Conservation (phyloP, 2,329 filamentous ascomycete species). For the Beauveria asiatica region DNA sequence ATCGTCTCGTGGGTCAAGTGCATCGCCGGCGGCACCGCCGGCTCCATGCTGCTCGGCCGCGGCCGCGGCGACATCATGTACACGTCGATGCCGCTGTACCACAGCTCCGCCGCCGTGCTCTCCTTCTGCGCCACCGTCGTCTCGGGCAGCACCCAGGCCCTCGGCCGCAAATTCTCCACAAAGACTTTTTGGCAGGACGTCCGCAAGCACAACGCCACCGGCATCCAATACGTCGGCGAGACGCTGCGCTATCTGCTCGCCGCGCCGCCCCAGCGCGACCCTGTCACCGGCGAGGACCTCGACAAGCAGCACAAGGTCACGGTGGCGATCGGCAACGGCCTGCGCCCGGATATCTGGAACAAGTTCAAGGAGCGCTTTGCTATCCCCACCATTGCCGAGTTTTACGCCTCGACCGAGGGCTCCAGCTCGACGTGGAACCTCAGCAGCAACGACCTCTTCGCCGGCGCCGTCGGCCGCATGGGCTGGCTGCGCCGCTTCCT, state of each 20-base stretch:
- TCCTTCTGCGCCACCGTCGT: conserved; percentile 55
- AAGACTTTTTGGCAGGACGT: conserved; percentile 70
- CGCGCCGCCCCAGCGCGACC: conserved; percentile 53
- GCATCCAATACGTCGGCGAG: conserved; percentile 83
- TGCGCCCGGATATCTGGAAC: conserved; percentile 80
- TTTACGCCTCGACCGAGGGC: conserved; percentile 74
- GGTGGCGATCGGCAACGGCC: conserved; percentile 73
- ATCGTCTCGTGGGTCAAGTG: conserved; percentile 67
- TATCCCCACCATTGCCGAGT: conserved; percentile 65
- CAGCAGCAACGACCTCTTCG: conserved; percentile 60
- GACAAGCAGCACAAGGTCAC: conserved; percentile 68
- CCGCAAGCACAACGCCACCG: conserved; percentile 59
- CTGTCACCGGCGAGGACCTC: conserved; percentile 55
- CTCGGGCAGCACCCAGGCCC: conserved; percentile 55
- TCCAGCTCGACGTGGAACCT: conserved; percentile 63
- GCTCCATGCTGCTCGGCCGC: conserved; percentile 48
- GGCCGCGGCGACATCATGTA: conserved; percentile 61
- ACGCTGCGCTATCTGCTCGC: conserved; percentile 75
- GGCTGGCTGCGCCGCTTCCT: conserved; percentile 53
- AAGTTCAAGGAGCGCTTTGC: conserved; percentile 74
- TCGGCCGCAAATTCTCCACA: conserved; percentile 73
- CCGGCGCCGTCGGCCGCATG: conserved; percentile 70
- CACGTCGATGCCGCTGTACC: conserved; percentile 84
- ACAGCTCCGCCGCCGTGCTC: conserved; percentile 67
- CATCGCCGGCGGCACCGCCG: conserved; percentile 43